phyloP scores from a whole-genome alignment of 208 protist genomes.

The Porcisia hertigi region DNA sequence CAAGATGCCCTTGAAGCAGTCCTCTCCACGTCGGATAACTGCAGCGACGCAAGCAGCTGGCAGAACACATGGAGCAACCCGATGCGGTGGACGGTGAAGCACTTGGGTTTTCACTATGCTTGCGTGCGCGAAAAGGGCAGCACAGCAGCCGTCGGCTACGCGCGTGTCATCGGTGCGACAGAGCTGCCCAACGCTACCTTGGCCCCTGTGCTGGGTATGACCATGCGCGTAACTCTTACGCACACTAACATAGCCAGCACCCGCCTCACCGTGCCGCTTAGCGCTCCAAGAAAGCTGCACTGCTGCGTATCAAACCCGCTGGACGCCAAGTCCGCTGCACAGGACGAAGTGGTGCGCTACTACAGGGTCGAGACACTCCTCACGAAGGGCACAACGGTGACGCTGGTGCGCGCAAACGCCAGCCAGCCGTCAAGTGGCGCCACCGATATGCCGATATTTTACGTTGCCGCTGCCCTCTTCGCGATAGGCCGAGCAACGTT shows the following conservation, averaged over 20 bases:
- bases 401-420: not conserved
- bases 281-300: not conserved
- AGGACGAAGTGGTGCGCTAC: not conserved
- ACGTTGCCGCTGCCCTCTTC: constrained; percentile 8
- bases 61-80: not conserved
- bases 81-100: constrained; percentile 18
- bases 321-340: too few relatives aligned
- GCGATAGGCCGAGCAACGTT: constrained; percentile 27
- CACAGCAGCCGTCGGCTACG: constrained; percentile 10
- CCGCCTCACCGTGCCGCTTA: not conserved
- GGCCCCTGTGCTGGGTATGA: constrained; percentile 9
- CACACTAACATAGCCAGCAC: constrained; percentile 4
- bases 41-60: not conserved
- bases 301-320: constrained; percentile 14
- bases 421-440: not conserved
- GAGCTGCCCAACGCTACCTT: constrained; percentile 25
- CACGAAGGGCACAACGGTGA: constrained; percentile 7
- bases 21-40: constrained; percentile 5
- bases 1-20: not conserved
- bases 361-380: constrained; percentile 2
- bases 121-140: constrained; percentile 28
- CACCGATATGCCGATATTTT: constrained; percentile 4
- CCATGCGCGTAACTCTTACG: not conserved
- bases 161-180: constrained; percentile 33
- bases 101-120: constrained; percentile 41